Percentiles rank a stretch among this genome's conserved stretches.
Conservation (phyloP, 495 filamentous ascomycete genomes). For the Hyaloscypha hepaticicola region DNA sequence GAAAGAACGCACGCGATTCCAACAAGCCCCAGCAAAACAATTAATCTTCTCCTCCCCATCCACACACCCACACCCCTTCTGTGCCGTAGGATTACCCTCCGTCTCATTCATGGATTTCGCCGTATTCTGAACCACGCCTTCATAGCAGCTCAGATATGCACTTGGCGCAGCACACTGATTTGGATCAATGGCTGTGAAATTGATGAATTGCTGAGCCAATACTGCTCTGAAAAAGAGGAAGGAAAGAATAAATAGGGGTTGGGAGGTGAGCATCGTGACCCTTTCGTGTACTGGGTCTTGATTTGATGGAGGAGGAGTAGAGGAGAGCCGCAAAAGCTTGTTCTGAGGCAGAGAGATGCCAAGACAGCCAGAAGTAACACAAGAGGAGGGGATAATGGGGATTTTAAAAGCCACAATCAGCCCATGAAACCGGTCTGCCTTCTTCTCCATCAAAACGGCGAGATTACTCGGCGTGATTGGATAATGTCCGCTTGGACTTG, state of each 20-base stretch:
- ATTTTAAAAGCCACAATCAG: no score
- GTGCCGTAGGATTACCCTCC: neutral
- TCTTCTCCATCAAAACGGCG: neutral
- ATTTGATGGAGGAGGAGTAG: neutral
- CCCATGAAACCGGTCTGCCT: no score
- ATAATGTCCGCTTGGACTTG: neutral
- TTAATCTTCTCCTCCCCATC: constrained; percentile 10
- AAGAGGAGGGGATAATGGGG: no score
- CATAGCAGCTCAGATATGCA: constrained; percentile 13
- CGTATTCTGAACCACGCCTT: neutral
- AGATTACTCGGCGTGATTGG: neutral
- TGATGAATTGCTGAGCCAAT: neutral
- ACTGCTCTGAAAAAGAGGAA: neutral
- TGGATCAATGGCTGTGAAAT: constrained; percentile 13
- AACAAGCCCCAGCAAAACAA: constrained; percentile 23
- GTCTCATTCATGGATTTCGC: constrained; percentile 3
- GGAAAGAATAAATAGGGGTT: neutral
- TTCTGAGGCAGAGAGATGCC: neutral
- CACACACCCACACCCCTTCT: constrained; percentile 13
- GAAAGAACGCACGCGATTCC: constrained; percentile 12
- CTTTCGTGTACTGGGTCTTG: neutral
- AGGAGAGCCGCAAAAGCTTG: neutral
- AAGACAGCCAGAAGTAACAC: no score
- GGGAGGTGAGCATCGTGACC: neutral
- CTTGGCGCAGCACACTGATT: constrained; percentile 9